These are phyloP conservation scores for Serendipita sp. DNA, from an alignment of 768 basidiomycete species.

Conservation along the genomic window DNA sequence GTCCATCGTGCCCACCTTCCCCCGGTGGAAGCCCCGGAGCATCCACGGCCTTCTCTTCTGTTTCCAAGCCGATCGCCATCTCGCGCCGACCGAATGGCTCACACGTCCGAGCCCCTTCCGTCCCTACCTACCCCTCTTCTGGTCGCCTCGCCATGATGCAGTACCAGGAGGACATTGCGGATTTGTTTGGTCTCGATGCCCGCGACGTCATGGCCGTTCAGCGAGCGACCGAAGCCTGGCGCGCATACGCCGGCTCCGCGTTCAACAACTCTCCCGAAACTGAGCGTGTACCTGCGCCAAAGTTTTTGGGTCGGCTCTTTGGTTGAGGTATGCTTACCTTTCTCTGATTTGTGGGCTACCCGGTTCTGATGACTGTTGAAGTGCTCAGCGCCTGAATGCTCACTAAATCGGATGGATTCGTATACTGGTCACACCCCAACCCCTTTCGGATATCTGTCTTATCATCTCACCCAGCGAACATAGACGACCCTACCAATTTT, in stretches of 20 bases:
- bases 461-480: not conserved
- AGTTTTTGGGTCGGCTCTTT: conserved; percentile 5
- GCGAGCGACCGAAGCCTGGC: not conserved
- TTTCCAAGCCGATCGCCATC: conserved; percentile 10
- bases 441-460: not conserved
- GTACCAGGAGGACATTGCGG: conserved; percentile 1
- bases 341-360: not conserved
- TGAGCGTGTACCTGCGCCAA: conserved; percentile 3
- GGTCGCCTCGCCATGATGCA: not conserved
- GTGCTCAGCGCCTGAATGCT: not conserved
- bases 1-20: conserved; percentile 8
- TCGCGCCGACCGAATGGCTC: not conserved
- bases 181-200: not conserved
- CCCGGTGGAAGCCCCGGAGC: not conserved
- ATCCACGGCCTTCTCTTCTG: not conserved
- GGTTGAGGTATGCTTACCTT: not conserved
- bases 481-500: not conserved
- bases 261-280: conserved; percentile 5
- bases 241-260: not conserved
- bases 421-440: conserved; percentile 5
- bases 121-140: not conserved
- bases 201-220: not conserved
- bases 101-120: conserved; percentile 1
- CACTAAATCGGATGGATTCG: not conserved
- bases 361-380: not conserved